These are phyloP conservation scores for Polygonum aviculare DNA, from an alignment of 148 eudicot species.

Conservation along the genomic window DNA sequence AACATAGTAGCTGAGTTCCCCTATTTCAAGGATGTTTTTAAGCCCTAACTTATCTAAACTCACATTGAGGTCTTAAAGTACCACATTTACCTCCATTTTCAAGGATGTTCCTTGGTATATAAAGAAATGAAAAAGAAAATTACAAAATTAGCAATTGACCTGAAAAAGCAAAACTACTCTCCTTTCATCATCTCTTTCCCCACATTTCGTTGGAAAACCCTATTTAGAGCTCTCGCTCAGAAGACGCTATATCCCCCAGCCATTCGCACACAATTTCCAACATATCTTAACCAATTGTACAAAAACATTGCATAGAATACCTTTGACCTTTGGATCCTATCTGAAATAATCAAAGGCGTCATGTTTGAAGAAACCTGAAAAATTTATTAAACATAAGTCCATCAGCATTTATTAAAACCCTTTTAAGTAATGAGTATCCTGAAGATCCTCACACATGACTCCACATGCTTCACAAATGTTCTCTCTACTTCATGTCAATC, in stretches of 20 bases:
- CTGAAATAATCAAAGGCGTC: conserved; percentile 72
- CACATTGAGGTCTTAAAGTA: background rate
- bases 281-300: background rate
- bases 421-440: conserved; percentile 9
- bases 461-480: conserved; percentile 42
- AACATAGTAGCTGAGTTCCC: background rate
- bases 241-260: background rate
- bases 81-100: background rate
- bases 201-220: background rate
- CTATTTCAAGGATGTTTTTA: background rate
- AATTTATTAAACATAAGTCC: background rate
- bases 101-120: background rate
- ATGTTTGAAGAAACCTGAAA: conserved; percentile 62
- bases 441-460: conserved; percentile 47
- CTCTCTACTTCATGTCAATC: conserved; percentile 37
- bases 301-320: conserved; percentile 22
- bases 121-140: background rate
- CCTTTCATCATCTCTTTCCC: background rate
- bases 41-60: background rate
- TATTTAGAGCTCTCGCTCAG: background rate
- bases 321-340: conserved; percentile 77
- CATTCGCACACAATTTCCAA: background rate
- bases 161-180: background rate
- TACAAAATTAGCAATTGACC: background rate
- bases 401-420: background rate